Evolutionary conservation across 1,139 yeast species (phyloP).

Genomic region (Candida tropicalis): DNA sequence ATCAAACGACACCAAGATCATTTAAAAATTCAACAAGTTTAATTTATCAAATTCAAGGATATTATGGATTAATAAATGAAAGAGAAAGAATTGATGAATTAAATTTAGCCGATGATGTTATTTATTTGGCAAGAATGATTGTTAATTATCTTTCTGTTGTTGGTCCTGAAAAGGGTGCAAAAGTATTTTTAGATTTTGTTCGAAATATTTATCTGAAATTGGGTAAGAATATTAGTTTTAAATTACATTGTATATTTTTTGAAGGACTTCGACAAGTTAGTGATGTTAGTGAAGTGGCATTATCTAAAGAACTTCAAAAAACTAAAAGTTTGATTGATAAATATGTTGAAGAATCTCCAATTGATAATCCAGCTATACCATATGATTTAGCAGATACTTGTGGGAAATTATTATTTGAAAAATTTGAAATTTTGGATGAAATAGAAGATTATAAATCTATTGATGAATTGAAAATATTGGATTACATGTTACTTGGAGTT

Average conservation of each 20-base stretch:
- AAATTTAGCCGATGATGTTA: conserved; percentile 5
- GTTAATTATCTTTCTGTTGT: conserved; percentile 7
- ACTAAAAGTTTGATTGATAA: background rate
- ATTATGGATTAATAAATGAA: conserved; percentile 8
- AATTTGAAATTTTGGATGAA: background rate
- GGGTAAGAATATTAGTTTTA: conserved; percentile 1
- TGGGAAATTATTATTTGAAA: background rate
- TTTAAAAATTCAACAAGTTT: conserved; percentile 8
- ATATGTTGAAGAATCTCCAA: conserved; percentile 6
- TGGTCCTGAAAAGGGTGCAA: conserved; percentile 4
- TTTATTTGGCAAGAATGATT: conserved; percentile 8
- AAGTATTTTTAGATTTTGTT: conserved; percentile 3
- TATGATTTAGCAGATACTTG: background rate
- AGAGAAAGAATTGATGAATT: conserved; percentile 2
- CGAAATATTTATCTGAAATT: conserved; percentile 1
- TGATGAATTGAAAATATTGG: background rate
- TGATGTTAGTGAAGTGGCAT: background rate
- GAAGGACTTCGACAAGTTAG: background rate
- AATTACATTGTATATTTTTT: background rate
- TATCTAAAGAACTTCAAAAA: background rate
- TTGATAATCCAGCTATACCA: background rate
- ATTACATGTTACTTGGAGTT: conserved; percentile 6
- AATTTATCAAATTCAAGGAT: conserved; percentile 5
- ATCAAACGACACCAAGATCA: too few species aligned
- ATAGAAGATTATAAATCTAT: background rate